phyloP scores from a whole-genome alignment of 305 asterid genomes.

The Fraxinus velutina region DNA sequence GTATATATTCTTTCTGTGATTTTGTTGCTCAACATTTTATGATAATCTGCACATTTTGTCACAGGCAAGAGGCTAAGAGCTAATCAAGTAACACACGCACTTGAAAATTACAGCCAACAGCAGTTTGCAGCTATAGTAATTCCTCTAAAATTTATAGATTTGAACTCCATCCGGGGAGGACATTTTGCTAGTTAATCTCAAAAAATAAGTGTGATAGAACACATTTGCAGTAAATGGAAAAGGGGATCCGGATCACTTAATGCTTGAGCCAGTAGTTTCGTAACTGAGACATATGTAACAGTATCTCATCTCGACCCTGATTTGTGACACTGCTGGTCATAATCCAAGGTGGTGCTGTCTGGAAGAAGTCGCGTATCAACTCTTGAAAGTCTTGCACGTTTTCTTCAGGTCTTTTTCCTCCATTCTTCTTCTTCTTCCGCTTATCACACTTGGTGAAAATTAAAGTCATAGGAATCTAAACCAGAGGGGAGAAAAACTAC shows the following conservation, averaged over 20 bases:
- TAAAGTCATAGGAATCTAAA: constrained; percentile 91
- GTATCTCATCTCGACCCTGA: constrained; percentile 92
- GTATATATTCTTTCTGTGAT: no score
- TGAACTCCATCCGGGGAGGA: background rate
- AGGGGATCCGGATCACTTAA: constrained; percentile 19
- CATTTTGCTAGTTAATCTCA: background rate
- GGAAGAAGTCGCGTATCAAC: constrained; percentile 59
- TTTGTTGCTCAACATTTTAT: no score
- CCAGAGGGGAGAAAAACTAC: background rate
- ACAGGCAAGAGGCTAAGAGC: background rate
- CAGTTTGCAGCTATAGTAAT: background rate
- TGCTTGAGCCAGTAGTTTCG: constrained; percentile 95
- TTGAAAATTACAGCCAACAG: background rate
- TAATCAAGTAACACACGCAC: background rate
- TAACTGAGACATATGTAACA: constrained; percentile 93
- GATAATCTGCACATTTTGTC: no score
- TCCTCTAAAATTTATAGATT: background rate
- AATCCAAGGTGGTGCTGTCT: constrained; percentile 88
- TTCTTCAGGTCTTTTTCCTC: constrained; percentile 87
- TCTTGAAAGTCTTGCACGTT: constrained; percentile 69
- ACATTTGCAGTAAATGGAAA: background rate
- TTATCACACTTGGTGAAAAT: constrained; percentile 92
- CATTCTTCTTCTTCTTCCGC: constrained; percentile 86
- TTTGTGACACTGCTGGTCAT: constrained; percentile 94
- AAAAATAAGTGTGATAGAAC: background rate